These are phyloP conservation scores for Fusarium kyushuense DNA, from an alignment of 2,329 filamentous ascomycete species.

Conservation along the genomic window DNA sequence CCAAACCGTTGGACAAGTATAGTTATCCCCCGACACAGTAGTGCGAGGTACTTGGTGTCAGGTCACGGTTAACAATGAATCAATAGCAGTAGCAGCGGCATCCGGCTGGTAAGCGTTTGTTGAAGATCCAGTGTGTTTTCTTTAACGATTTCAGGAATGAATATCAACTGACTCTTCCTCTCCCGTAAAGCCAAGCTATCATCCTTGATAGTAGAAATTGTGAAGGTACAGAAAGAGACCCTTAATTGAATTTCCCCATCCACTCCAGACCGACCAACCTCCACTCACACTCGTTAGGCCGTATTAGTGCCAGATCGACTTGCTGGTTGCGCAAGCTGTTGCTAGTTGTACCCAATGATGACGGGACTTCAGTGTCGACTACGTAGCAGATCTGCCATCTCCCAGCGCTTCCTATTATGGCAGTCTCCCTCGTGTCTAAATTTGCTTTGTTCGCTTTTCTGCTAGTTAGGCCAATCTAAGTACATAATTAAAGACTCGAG, in stretches of 20 bases:
- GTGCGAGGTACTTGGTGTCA: constrained; percentile 21
- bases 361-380: constrained; percentile 19
- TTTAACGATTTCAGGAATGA: neutral
- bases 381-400: constrained; percentile 24
- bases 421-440: constrained; percentile 33
- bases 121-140: neutral
- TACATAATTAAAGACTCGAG: neutral
- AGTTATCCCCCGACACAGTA: constrained; percentile 6
- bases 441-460: constrained; percentile 23
- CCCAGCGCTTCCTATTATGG: constrained; percentile 21
- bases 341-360: constrained; percentile 21
- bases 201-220: constrained; percentile 40
- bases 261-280: constrained; percentile 36
- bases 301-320: constrained; percentile 42
- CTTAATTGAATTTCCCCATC: constrained; percentile 41
- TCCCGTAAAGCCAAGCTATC: constrained; percentile 6
- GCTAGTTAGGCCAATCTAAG: neutral
- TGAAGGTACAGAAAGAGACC: constrained; percentile 39
- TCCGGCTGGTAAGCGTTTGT: neutral
- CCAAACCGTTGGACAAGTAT: constrained; percentile 11
- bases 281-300: constrained; percentile 33
- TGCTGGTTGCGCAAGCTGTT: constrained; percentile 36
- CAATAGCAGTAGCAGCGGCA: neutral
- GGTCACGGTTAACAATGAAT: constrained; percentile 1
- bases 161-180: neutral